phyloP scores from a whole-genome alignment of 306 rosid genomes.

The Vigna trinervia region DNA sequence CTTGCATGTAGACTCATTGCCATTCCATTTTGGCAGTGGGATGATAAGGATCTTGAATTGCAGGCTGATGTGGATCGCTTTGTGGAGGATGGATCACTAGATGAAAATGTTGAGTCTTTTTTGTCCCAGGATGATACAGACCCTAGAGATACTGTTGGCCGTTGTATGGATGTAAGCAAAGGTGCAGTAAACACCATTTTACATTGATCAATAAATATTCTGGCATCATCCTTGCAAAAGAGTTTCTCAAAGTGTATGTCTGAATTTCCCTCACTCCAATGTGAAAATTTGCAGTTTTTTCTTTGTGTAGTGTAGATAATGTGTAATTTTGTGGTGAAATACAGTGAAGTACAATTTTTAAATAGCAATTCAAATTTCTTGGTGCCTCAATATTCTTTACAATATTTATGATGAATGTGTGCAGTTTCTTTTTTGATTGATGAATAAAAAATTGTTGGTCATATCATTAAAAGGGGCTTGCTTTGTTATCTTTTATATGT shows the following conservation, averaged over 20 bases:
- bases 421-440: neutral
- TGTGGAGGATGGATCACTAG: slow-evolving; percentile 95
- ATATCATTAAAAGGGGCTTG: slow-evolving; percentile 21
- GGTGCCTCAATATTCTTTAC: slow-evolving; percentile 7
- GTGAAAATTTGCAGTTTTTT: slow-evolving; percentile 7
- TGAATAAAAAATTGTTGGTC: neutral
- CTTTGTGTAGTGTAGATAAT: neutral
- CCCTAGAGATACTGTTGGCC: slow-evolving; percentile 91
- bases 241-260: slow-evolving; percentile 38
- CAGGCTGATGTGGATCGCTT: slow-evolving; percentile 99
- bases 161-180: slow-evolving; percentile 97
- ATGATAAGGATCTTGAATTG: slow-evolving; percentile 99
- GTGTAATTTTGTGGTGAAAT: slow-evolving; percentile 16
- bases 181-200: slow-evolving; percentile 67
- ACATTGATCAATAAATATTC: slow-evolving; percentile 37
- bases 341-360: slow-evolving; percentile 1
- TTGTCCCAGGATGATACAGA: slow-evolving; percentile 97
- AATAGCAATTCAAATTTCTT: slow-evolving; percentile 10
- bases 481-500: slow-evolving; percentile 22
- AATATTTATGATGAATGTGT: slow-evolving; percentile 29
- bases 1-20: slow-evolving; percentile 81
- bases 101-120: slow-evolving; percentile 96
- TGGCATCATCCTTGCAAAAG: slow-evolving; percentile 42
- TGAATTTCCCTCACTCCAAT: slow-evolving; percentile 32
- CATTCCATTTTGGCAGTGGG: slow-evolving; percentile 98